A percentile compares a stretch with the other conserved stretches of the same genome.
These are phyloP conservation scores for Fusarium annulatum DNA, from an alignment of 2,329 filamentous ascomycete genomes.

Conservation along the genomic window DNA sequence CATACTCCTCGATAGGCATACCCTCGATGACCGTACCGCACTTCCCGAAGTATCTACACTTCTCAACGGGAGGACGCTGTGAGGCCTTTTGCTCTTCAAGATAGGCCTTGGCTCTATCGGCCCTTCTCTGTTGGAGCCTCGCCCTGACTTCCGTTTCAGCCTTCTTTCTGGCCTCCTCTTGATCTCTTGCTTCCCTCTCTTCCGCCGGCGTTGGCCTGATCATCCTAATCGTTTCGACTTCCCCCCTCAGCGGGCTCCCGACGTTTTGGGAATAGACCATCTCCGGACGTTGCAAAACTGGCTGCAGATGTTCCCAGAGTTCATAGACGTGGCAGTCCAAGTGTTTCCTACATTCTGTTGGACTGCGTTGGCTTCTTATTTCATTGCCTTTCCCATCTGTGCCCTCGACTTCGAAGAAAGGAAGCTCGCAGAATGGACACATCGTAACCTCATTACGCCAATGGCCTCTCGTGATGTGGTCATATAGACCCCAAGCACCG, in stretches of 20 bases:
- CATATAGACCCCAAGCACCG: constrained; percentile 13
- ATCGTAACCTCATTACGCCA: neutral
- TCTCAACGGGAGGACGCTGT: neutral
- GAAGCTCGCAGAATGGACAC: constrained; percentile 35
- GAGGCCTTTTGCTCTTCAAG: neutral
- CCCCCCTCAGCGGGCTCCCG: neutral
- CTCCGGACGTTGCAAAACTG: neutral
- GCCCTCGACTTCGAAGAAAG: neutral
- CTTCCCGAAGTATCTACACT: constrained; percentile 25
- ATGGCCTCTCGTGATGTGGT: constrained; percentile 26
- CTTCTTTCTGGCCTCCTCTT: neutral
- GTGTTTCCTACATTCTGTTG: constrained; percentile 27
- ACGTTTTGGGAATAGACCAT: neutral
- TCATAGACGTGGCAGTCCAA: constrained; percentile 38
- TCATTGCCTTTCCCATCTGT: neutral
- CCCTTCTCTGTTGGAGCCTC: neutral
- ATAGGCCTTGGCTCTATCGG: neutral
- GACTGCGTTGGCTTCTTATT: neutral
- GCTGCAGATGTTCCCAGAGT: constrained; percentile 32
- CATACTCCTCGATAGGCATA: constrained; percentile 24
- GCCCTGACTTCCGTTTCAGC: neutral
- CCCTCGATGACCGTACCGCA: constrained; percentile 15
- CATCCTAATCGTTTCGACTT: neutral
- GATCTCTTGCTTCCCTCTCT: neutral
- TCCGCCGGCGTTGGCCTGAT: neutral